Evolutionary conservation across 352 stramenopile genomes (phyloP).

Genomic region (Globisporangium heterothallicum): DNA sequence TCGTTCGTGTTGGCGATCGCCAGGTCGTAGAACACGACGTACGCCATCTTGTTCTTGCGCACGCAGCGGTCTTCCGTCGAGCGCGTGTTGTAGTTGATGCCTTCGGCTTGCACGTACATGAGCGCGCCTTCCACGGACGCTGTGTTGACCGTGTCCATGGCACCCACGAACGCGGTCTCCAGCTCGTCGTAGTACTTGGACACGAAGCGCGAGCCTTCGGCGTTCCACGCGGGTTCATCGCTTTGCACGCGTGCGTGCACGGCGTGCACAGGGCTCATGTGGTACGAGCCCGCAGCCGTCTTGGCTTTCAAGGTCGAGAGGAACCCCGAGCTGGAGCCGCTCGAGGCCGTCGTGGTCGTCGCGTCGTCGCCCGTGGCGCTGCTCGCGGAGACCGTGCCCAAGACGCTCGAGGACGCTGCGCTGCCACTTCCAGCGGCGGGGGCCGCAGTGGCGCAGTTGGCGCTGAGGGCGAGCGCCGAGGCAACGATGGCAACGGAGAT

Average conservation of each 20-base stretch:
- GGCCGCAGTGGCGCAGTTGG: slow-evolving; percentile 12
- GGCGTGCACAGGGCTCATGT: slow-evolving; percentile 67
- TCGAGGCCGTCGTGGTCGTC: slow-evolving; percentile 2
- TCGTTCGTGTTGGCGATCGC: slow-evolving; percentile 59
- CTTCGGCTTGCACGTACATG: slow-evolving; percentile 85
- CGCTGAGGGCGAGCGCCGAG: slow-evolving; percentile 14
- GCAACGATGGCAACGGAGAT: slow-evolving; percentile 5
- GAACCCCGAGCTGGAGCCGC: slow-evolving; percentile 11
- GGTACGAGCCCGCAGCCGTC: slow-evolving; percentile 29
- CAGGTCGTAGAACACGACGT: slow-evolving; percentile 77
- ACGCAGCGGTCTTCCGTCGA: slow-evolving; percentile 43
- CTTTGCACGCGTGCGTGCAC: slow-evolving; percentile 73
- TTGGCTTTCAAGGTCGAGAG: slow-evolving; percentile 14
- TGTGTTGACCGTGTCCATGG: slow-evolving; percentile 81
- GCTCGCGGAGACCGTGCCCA: slow-evolving; percentile 15
- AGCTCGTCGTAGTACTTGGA: slow-evolving; percentile 51
- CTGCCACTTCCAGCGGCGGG: not conserved
- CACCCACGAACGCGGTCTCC: slow-evolving; percentile 44
- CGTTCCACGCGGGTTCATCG: slow-evolving; percentile 56
- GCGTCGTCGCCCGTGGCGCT: slow-evolving; percentile 13
- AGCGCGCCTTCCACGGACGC: slow-evolving; percentile 75
- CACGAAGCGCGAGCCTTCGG: slow-evolving; percentile 48
- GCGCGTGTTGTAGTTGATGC: slow-evolving; percentile 76
- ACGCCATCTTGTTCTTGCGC: slow-evolving; percentile 53
- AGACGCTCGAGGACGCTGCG: slow-evolving; percentile 9